Conservation (phyloP, 768 basidiomycete genomes). For the Auricularia auricula-judae region DNA sequence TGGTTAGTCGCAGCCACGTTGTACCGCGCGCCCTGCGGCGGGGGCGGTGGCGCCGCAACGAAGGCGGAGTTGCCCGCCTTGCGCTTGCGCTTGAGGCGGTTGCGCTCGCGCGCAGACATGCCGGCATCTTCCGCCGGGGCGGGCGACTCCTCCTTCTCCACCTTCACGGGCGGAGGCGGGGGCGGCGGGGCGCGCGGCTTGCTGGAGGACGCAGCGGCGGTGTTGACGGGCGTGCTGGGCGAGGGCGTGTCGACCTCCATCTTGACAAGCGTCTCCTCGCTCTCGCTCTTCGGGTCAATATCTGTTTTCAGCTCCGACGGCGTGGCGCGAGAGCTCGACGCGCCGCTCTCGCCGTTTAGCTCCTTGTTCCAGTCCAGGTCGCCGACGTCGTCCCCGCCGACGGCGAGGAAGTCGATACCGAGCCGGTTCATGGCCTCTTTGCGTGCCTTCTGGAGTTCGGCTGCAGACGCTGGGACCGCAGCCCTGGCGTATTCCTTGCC, state of each 20-base stretch:
- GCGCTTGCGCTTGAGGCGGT: slow-evolving; percentile 89
- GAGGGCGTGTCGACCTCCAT: slow-evolving; percentile 28
- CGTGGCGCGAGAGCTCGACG: slow-evolving; percentile 8
- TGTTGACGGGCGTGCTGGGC: slow-evolving; percentile 26
- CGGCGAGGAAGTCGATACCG: slow-evolving; percentile 72
- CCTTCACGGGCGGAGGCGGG: neutral
- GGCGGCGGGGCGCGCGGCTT: slow-evolving; percentile 33
- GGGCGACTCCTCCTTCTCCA: slow-evolving; percentile 28
- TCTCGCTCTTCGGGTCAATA: slow-evolving; percentile 1
- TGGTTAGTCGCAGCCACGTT: neutral
- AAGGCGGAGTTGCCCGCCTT: slow-evolving; percentile 79
- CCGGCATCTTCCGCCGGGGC: slow-evolving; percentile 17
- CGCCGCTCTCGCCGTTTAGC: slow-evolving; percentile 45
- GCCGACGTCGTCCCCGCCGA: slow-evolving; percentile 44
- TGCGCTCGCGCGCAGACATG: slow-evolving; percentile 85
- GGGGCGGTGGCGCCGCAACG: slow-evolving; percentile 32
- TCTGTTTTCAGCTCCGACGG: neutral
- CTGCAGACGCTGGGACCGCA: slow-evolving; percentile 54
- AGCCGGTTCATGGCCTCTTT: slow-evolving; percentile 83
- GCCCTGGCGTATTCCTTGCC: slow-evolving; percentile 86
- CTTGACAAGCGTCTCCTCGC: slow-evolving; percentile 15
- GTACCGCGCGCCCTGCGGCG: slow-evolving; percentile 1
- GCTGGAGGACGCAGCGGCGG: slow-evolving; percentile 29
- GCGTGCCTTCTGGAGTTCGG: slow-evolving; percentile 78
- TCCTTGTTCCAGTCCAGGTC: slow-evolving; percentile 77